Evolutionary conservation across 345 rosid genomes (phyloP), one percentile per base, ranked within the genome.

Genomic region (Sapria himalayana): DNA sequence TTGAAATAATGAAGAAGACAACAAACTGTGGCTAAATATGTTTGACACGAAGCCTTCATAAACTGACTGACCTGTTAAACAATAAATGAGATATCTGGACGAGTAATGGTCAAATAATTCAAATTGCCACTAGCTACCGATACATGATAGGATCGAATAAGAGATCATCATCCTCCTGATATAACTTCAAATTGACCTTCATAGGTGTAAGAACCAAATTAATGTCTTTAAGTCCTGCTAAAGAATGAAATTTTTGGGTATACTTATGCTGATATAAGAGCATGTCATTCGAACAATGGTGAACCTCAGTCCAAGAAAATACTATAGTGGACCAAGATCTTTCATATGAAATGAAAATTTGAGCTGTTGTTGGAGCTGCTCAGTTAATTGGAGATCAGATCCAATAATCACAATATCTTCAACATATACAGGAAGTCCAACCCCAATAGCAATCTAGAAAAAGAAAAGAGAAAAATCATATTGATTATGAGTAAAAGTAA

Each of bases 1-100:
- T 39, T 18, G 14, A 39, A 25, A 39, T 39, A 39, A 19, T 10
- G 25, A n/a, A n/a, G n/a, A n/a, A n/a, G n/a, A n/a, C n/a, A n/a
- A n/a, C n/a, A n/a, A n/a, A n/a, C n/a, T n/a, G n/a, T n/a, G n/a
- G n/a, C n/a, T n/a, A n/a, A n/a, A n/a, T n/a, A n/a, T n/a, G n/a
- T n/a, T n/a, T n/a, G n/a, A n/a, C n/a, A n/a, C n/a, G n/a, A n/a
- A n/a, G n/a, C n/a, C n/a, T n/a, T n/a, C n/a, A n/a, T n/a, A n/a
- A n/a, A n/a, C n/a, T n/a, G n/a, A n/a, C n/a, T n/a, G n/a, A n/a
- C n/a, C n/a, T n/a, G n/a, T n/a, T n/a, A n/a, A n/a, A n/a, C n/a
- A n/a, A n/a, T n/a, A n/a, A n/a, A n/a, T n/a, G n/a, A n/a, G n/a
- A n/a, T n/a, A n/a, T n/a, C n/a, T n/a, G n/a, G n/a, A n/a, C n/a